phyloP scores from a whole-genome alignment of 306 rosid genomes.

The Ormosia semicastrata region DNA sequence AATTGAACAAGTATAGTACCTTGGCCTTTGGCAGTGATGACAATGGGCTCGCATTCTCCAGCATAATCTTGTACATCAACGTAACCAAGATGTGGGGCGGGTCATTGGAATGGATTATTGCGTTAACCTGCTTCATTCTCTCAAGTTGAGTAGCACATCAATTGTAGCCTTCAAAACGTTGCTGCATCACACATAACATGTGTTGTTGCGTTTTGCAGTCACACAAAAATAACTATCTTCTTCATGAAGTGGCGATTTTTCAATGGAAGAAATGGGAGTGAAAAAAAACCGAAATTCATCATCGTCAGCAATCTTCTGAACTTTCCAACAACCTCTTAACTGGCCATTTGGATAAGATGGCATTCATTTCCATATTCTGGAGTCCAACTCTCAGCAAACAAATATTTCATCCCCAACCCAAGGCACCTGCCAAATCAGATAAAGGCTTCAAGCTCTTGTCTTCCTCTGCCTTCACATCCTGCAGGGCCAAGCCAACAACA shows the following conservation, averaged over 20 bases:
- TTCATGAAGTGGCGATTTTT: background rate
- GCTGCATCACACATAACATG: conserved; percentile 38
- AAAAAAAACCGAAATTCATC: conserved; percentile 71
- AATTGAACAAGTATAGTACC: conserved; percentile 34
- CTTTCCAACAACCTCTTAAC: conserved; percentile 60
- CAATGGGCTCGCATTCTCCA: conserved; percentile 81
- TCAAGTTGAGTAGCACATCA: conserved; percentile 85
- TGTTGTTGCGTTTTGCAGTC: background rate
- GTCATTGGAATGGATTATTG: conserved; percentile 60
- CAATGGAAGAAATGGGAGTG: background rate
- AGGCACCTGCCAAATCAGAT: conserved; percentile 74
- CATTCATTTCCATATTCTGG: conserved; percentile 78
- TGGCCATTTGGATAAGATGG: conserved; percentile 84
- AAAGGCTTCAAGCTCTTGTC: conserved; percentile 79
- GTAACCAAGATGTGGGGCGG: conserved; percentile 69
- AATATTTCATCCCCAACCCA: conserved; percentile 70
- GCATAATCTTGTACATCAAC: conserved; percentile 70
- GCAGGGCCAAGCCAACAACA: conserved; percentile 56
- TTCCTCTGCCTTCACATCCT: conserved; percentile 89
- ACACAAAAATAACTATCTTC: background rate
- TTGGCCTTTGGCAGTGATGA: conserved; percentile 89
- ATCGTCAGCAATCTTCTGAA: conserved; percentile 79
- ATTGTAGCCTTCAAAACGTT: conserved; percentile 75
- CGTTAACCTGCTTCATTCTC: conserved; percentile 86
- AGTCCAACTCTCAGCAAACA: conserved; percentile 94